Conservation (phyloP, 768 basidiomycete species). For the Rhodocollybia butyracea region DNA sequence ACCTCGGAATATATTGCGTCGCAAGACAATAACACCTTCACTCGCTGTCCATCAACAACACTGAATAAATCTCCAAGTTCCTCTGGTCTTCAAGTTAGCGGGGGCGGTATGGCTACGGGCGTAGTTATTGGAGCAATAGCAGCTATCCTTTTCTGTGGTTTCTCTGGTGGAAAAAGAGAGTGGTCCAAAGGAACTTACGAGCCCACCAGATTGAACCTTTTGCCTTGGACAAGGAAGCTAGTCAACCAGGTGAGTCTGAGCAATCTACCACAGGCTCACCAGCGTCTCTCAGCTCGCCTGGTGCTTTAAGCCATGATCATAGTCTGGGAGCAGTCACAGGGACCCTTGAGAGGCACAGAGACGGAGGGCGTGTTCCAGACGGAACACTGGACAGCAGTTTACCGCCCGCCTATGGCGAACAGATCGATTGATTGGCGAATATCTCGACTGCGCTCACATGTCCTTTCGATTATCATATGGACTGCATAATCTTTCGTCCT, state of each 20-base stretch:
- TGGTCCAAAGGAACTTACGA: neutral
- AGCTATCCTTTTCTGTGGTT: conserved; percentile 3
- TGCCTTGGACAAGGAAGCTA: neutral
- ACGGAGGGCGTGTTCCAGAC: conserved; percentile 16
- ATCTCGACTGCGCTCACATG: neutral
- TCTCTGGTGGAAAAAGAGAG: conserved; percentile 4
- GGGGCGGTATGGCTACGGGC: conserved; percentile 16
- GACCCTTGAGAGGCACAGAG: conserved; percentile 11
- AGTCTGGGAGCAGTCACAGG: neutral
- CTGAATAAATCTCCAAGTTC: neutral
- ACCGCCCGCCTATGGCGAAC: conserved; percentile 22
- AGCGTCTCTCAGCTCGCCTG: neutral
- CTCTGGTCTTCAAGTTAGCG: conserved; percentile 4
- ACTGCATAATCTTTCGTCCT: too few relatives aligned
- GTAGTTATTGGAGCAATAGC: conserved; percentile 3
- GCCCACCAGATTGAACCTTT: conserved; percentile 2
- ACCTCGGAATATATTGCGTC: conserved; percentile 14
- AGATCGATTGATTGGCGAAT: conserved; percentile 1
- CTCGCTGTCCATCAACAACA: conserved; percentile 16
- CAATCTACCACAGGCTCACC: neutral
- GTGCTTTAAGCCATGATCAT: neutral
- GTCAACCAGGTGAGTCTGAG: neutral
- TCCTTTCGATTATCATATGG: too few relatives aligned
- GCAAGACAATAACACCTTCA: conserved; percentile 25
- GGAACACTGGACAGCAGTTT: conserved; percentile 15